Evolutionary conservation across 2,329 filamentous ascomycete species (phyloP).

Genomic region (Alternaria solani): DNA sequence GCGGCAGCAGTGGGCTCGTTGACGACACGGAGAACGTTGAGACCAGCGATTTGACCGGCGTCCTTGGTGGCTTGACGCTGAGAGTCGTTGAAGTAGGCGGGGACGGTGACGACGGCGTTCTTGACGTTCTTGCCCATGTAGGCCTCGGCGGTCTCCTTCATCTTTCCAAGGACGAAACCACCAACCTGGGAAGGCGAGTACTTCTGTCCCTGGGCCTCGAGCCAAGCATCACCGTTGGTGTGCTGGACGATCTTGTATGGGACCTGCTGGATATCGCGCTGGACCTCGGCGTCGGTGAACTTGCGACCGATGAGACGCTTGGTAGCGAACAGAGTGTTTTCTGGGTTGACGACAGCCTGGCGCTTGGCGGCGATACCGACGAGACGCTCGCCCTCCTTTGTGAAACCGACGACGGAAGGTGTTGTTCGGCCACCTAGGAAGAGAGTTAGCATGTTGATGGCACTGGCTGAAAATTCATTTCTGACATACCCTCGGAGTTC

Average conservation of each 20-base stretch:
- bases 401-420: slow-evolving; percentile 93
- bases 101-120: slow-evolving; percentile 96
- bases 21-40: slow-evolving; percentile 96
- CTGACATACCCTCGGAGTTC: slow-evolving; percentile 83
- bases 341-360: slow-evolving; percentile 97
- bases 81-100: slow-evolving; percentile 98
- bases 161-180: slow-evolving; percentile 96
- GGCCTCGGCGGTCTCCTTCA: slow-evolving; percentile 98
- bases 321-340: slow-evolving; percentile 97
- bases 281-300: slow-evolving; percentile 91
- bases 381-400: slow-evolving; percentile 92
- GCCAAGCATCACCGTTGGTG: slow-evolving; percentile 95
- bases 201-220: slow-evolving; percentile 89
- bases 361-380: slow-evolving; percentile 98
- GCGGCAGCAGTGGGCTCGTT: slow-evolving; percentile 98
- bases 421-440: slow-evolving; percentile 81
- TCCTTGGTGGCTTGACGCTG: slow-evolving; percentile 99
- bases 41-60: slow-evolving; percentile 92
- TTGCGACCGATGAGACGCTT: slow-evolving; percentile 99
- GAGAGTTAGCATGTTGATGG: slow-evolving; percentile 18
- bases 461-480: slow-evolving; percentile 1
- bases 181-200: slow-evolving; percentile 99
- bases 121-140: slow-evolving; percentile 90
- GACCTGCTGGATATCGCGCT: slow-evolving; percentile 96
- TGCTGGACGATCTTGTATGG: slow-evolving; percentile 99